A percentile compares a stretch with the other conserved stretches of the same genome.
Evolutionary conservation across 257 asterid species (phyloP).

Genomic region (Cynanchum wilfordii): DNA sequence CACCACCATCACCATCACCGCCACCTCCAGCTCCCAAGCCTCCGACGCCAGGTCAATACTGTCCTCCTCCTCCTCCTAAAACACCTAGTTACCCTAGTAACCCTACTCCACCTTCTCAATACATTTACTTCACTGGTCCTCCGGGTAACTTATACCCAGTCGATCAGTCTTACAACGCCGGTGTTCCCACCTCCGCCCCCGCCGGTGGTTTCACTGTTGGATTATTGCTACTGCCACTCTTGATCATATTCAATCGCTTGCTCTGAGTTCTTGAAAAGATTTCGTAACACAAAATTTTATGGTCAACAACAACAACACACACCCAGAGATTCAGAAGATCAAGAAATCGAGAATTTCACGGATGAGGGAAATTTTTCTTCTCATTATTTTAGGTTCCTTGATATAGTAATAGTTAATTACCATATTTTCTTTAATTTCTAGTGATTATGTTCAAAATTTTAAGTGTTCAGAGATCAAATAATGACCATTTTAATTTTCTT

Average conservation of each 20-base stretch:
- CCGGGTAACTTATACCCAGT: constrained; percentile 63
- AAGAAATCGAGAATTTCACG: background rate
- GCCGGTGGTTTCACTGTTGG: constrained; percentile 22
- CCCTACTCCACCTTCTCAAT: constrained; percentile 49
- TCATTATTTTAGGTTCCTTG: constrained; percentile 3
- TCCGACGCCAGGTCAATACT: constrained; percentile 32
- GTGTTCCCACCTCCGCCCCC: background rate
- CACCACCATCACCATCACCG: constrained; percentile 24
- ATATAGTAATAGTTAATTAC: constrained; percentile 2
- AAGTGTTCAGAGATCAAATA: background rate
- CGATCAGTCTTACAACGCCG: constrained; percentile 9
- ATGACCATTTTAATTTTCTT: background rate
- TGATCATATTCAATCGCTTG: constrained; percentile 17
- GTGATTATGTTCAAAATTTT: no score
- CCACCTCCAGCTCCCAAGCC: constrained; percentile 23
- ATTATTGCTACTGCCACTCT: constrained; percentile 8
- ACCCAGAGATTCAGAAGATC: background rate
- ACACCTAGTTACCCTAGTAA: constrained; percentile 26
- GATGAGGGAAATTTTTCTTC: background rate
- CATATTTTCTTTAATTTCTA: background rate
- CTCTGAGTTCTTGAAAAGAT: background rate
- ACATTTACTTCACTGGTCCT: constrained; percentile 61
- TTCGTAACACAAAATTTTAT: background rate
- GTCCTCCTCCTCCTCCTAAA: constrained; percentile 61
- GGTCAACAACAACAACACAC: background rate